phyloP scores from a whole-genome alignment of 2,329 filamentous ascomycete species.

The Ceratocystis albifundus region DNA sequence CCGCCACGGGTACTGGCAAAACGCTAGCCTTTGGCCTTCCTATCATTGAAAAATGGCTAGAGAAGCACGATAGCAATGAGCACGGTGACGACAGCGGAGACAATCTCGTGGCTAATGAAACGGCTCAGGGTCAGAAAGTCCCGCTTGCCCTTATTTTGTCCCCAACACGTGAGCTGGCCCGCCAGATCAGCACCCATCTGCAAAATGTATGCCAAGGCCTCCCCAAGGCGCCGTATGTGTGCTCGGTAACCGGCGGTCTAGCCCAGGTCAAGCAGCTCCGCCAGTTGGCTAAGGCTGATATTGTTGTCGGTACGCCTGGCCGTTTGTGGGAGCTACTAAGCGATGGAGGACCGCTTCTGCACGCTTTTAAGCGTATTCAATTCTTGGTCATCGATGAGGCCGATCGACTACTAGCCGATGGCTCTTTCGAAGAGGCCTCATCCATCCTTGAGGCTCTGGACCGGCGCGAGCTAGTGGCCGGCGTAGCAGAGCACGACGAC shows the following conservation, averaged over 20 bases:
- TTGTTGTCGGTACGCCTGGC: slow-evolving; percentile 87
- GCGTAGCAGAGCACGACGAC: slow-evolving; percentile 41
- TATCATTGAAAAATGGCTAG: slow-evolving; percentile 72
- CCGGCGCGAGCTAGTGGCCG: slow-evolving; percentile 43
- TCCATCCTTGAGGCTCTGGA: slow-evolving; percentile 78
- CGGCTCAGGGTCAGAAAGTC: slow-evolving; percentile 30
- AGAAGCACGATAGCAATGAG: slow-evolving; percentile 28
- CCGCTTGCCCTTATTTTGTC: slow-evolving; percentile 74
- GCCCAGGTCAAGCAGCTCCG: slow-evolving; percentile 93
- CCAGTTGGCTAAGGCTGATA: slow-evolving; percentile 69
- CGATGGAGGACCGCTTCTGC: slow-evolving; percentile 56
- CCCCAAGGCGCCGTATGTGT: slow-evolving; percentile 56
- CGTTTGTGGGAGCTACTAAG: slow-evolving; percentile 90
- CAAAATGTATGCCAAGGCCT: slow-evolving; percentile 57
- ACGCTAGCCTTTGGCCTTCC: slow-evolving; percentile 91
- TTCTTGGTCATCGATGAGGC: slow-evolving; percentile 92
- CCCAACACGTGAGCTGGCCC: slow-evolving; percentile 84
- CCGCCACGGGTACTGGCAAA: slow-evolving; percentile 91
- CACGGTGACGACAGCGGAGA: not conserved
- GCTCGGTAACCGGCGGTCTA: slow-evolving; percentile 80
- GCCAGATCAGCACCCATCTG: slow-evolving; percentile 79
- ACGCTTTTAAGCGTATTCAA: slow-evolving; percentile 57
- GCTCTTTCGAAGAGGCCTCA: slow-evolving; percentile 88
- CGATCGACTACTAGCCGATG: slow-evolving; percentile 79
- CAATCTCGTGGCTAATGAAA: slow-evolving; percentile 28